These are phyloP conservation scores for Ophiostoma australiae DNA, from an alignment of 2,329 filamentous ascomycete species.

Conservation along the genomic window DNA sequence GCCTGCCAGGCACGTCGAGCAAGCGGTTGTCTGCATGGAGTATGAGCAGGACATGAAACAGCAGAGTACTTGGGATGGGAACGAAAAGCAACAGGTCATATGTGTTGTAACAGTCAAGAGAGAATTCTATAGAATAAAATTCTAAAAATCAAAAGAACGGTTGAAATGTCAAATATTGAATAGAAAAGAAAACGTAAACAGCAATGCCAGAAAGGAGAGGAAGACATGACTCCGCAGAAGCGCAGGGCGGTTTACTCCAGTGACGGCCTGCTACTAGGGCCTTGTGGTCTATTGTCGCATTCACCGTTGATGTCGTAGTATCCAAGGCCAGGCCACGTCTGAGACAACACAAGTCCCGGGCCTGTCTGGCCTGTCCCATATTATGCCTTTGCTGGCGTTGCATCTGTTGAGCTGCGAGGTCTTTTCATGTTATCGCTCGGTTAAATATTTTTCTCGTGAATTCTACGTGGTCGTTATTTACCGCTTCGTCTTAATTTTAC, in stretches of 20 bases:
- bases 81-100: conserved; percentile 2
- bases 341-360: background rate
- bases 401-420: conserved; percentile 12
- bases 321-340: conserved; percentile 1
- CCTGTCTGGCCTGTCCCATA: background rate
- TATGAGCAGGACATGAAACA: background rate
- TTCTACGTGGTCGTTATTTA: background rate
- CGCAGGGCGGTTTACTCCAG: background rate
- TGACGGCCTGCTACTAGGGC: background rate
- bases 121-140: background rate
- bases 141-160: too few species aligned
- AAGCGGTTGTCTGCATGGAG: background rate
- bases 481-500: too few species aligned
- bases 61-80: background rate
- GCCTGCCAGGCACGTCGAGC: background rate
- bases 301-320: conserved; percentile 4
- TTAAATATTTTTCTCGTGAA: background rate
- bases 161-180: background rate
- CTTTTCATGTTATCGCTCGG: background rate
- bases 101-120: background rate
- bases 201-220: background rate
- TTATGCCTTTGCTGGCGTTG: background rate
- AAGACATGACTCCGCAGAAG: background rate
- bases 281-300: background rate
- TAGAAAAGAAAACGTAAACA: background rate